phyloP scores from a whole-genome alignment of 2,329 filamentous ascomycete genomes.

The Cladophialophora psammophila region DNA sequence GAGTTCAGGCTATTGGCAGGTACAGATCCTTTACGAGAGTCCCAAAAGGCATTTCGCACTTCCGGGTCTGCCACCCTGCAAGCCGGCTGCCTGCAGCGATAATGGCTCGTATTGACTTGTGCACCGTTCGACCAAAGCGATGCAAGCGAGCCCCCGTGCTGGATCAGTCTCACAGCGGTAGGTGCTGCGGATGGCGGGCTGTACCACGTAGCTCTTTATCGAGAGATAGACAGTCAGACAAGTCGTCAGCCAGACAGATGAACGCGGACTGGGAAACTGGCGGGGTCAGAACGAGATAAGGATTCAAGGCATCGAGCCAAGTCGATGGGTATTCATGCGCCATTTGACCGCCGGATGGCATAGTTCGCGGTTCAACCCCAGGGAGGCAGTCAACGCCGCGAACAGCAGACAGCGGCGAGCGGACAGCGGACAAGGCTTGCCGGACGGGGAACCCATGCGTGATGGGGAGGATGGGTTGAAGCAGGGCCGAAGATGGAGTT shows the following conservation, averaged over 20 bases:
- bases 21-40: constrained; percentile 12
- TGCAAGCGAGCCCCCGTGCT: constrained; percentile 22
- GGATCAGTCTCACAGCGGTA: constrained; percentile 21
- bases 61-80: constrained; percentile 5
- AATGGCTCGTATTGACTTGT: constrained; percentile 16
- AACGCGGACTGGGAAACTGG: neutral
- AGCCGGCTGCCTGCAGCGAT: constrained; percentile 19
- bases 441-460: neutral
- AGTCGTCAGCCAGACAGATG: neutral
- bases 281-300: constrained; percentile 17
- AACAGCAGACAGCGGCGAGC: neutral
- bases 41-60: constrained; percentile 18
- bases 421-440: constrained; percentile 10
- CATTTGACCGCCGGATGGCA: neutral
- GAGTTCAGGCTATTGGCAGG: constrained; percentile 18
- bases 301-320: constrained; percentile 1
- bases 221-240: neutral
- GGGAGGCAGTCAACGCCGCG: constrained; percentile 1
- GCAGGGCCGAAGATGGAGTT: neutral
- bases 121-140: neutral
- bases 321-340: neutral
- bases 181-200: constrained; percentile 12
- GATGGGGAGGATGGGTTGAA: neutral
- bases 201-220: neutral
- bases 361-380: neutral